phyloP scores from a whole-genome alignment of 371 early-diverging fungal genomes.

The Vairimorpha apis region DNA sequence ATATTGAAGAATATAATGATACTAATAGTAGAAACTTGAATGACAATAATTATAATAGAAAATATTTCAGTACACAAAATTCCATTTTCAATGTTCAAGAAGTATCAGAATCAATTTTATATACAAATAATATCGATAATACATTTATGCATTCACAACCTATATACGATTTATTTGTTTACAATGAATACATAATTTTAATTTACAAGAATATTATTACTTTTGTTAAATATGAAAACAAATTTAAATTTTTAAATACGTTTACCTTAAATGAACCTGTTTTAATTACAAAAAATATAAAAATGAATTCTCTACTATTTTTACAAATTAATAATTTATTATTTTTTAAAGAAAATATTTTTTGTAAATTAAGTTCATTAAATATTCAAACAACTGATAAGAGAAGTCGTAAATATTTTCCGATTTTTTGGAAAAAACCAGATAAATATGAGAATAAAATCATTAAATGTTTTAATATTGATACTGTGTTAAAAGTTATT shows the following conservation, averaged over 20 bases:
- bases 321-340: slow-evolving; percentile 9
- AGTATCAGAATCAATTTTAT: no score
- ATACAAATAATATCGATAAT: no score
- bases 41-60: no score
- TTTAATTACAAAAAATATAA: neutral
- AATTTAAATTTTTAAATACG: neutral
- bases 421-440: slow-evolving; percentile 1
- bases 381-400: neutral
- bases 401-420: neutral
- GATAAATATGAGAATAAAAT: neutral
- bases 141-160: no score
- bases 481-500: neutral
- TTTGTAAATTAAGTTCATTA: neutral
- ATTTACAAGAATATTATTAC: neutral
- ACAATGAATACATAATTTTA: neutral
- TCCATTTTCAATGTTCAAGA: no score
- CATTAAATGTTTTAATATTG: neutral
- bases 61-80: no score
- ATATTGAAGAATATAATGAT: no score
- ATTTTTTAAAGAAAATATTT: neutral
- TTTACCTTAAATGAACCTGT: neutral
- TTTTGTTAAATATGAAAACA: neutral
- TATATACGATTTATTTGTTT: no score
- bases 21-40: no score
- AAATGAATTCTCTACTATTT: neutral